Base-by-base conservation (phyloP, 148 eudicot genomes). In the Persicaria maculosa region DNA sequence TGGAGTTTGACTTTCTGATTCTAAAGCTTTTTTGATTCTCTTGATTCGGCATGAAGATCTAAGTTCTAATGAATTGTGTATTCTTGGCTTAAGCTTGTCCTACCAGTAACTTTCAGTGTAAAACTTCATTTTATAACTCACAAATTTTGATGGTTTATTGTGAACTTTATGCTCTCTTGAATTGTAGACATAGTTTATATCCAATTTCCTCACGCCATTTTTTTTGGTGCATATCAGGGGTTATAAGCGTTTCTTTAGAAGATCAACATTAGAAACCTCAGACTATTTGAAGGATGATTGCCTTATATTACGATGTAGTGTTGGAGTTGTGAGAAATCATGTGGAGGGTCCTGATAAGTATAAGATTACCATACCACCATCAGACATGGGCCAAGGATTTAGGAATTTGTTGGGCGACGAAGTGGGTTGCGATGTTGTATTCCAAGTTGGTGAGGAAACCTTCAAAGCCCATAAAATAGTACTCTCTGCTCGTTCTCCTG, bases 401-500 rank as follows among this genome's bases (percentile, higher is more conserved):
- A 82, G 81, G 74, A 72, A 76, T 54, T 72, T 93, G 79, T 78
- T 93, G 74, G 97, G 91, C 19, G 78, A 84, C 71, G 90, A 88
- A 77, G 62, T 82, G 73, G 89, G 97, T 47, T 89, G 83, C 58
- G 98, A 93, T 77, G 68, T 93, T 72, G 81, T 76, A 74, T 89
- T 93, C n/a, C 83, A 80, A 74, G 88, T 93, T 75, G 98, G 94
- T 11, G 90, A 86, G 12, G 97, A 89, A 82, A 83, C 76, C 7
- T 91, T 91, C 69, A 91, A 85, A 82, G 98, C 97, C 75, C 98
- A 93, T 83, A 93, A 89, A 75, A 72, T 91, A 86, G 84, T 93
- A 65, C 94, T 93, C 75, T 94, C 94, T 76, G 92, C 98, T 54
- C 91, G 97, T 73, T 91, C 98, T 75, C 98, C 98, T 82, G 97